Evolutionary conservation across 176 grass and related monocot species (phyloP).

Genomic region (Oryza coarctata): DNA sequence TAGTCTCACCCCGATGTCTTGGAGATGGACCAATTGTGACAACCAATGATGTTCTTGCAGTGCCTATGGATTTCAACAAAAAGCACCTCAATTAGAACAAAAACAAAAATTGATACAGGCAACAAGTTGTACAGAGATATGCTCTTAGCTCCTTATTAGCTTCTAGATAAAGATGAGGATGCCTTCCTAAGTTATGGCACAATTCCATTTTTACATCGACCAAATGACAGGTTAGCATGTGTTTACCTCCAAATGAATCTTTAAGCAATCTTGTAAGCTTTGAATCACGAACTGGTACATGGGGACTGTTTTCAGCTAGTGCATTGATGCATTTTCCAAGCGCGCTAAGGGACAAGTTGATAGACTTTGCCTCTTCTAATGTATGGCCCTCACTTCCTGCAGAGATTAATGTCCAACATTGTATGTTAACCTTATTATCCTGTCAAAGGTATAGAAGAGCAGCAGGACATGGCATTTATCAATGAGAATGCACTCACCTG

Average conservation of each 20-base stretch:
- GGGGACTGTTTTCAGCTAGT: conserved; percentile 93
- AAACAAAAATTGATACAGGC: conserved; percentile 11
- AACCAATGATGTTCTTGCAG: conserved; percentile 96
- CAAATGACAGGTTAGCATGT: neutral
- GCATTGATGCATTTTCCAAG: conserved; percentile 99
- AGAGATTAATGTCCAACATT: neutral
- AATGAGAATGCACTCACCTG: conserved; percentile 47
- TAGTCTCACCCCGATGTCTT: conserved; percentile 93
- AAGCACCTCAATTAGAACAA: conserved; percentile 32
- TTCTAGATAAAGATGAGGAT: neutral
- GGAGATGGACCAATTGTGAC: conserved; percentile 99
- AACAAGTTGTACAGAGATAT: no score
- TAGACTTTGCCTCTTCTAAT: conserved; percentile 99
- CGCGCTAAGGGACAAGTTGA: conserved; percentile 93
- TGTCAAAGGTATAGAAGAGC: neutral
- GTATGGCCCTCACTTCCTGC: conserved; percentile 98
- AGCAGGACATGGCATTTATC: neutral
- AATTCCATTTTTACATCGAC: neutral
- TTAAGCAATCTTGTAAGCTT: conserved; percentile 99
- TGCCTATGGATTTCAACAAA: conserved; percentile 68
- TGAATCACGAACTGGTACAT: conserved; percentile 96
- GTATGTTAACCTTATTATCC: neutral
- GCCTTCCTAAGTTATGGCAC: neutral
- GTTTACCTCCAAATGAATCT: conserved; percentile 99
- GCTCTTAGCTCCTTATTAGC: neutral